Base-by-base conservation (phyloP, 108 stramenopile genomes). In the Cyclotella baltica region DNA sequence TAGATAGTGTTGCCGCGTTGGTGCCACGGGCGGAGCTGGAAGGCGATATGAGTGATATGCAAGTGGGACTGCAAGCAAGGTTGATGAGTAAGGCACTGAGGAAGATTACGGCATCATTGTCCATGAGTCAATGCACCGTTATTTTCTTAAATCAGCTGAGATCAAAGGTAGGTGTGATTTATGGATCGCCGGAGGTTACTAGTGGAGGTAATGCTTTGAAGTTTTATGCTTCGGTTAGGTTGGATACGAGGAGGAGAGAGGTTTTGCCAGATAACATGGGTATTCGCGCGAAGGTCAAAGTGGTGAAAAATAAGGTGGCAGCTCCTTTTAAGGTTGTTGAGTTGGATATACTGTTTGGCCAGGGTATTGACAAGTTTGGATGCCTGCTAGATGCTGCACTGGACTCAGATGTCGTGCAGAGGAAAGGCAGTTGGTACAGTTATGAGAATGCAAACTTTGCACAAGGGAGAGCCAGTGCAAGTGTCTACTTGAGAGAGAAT, bases 81-180 rank as follows among this genome's bases (percentile, higher is more conserved):
- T 91, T 99, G 23, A 98, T 99, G 97, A 91, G 89, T 78, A 97
- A 99, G 90, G 98, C 98, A 13, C 86, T 99, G 81, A 83, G 98
- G 29, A 99, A 98, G 85, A 93, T 99, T 57, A 96, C 96, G 16
- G 88, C 92, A 15, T 93, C 91, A 2, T 71, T 97, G 18, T 74
- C 95, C 9, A 65, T 86, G 61, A 92, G 90, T 75, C 90, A 91
- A 68, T 95, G 93, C 80, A 92, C 91, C 46, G 88, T 98, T 31
- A 90, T 98, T 67, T 98, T 98, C 82, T 75, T 98, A 76, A 98
- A 98, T 83, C 98, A 98, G 73, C 74, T 97, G 46, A 83, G 97
- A 36, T 86, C 88, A 67, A 97, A 96, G 85, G 89, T 89, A 61
- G 97, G 97, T 40, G 97, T 97, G 28, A 89, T 98, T 36, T 98